Percentiles rank a stretch among this genome's conserved stretches.
Conservation (phyloP, 441 rosid species). For the Populus hybrid region DNA sequence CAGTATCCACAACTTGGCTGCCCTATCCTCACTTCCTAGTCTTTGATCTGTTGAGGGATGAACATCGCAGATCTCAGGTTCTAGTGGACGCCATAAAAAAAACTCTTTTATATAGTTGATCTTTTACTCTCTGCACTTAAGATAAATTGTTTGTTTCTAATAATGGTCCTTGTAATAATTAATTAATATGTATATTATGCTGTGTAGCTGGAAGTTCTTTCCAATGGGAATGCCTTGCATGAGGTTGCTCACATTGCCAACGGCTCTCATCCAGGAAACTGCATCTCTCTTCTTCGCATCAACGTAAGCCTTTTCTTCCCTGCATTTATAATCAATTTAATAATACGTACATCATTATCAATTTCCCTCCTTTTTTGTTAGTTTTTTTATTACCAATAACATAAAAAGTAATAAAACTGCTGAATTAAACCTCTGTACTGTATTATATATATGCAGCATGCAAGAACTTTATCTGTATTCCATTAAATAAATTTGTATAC, state of each 20-base stretch:
- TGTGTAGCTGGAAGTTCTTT: slow-evolving; percentile 61
- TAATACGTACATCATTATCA: not conserved
- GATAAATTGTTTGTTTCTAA: not conserved
- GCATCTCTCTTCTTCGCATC: slow-evolving; percentile 87
- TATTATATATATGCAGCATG: not conserved
- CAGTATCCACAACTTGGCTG: slow-evolving; percentile 86
- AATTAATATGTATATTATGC: not conserved
- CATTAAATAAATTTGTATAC: not conserved
- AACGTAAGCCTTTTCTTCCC: slow-evolving; percentile 48
- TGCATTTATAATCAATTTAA: not conserved
- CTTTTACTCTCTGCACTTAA: not conserved
- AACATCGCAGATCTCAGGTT: slow-evolving; percentile 75
- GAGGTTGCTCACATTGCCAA: slow-evolving; percentile 94
- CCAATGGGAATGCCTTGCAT: slow-evolving; percentile 76
- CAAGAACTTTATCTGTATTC: not conserved
- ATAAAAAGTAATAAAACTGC: not conserved
- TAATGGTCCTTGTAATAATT: not conserved
- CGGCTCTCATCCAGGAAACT: slow-evolving; percentile 88
- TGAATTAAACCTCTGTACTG: not conserved
- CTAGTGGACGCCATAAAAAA: not conserved
- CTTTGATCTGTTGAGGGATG: slow-evolving; percentile 75
- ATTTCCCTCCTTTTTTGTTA: not conserved
- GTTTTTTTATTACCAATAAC: not conserved
- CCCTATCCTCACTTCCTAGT: slow-evolving; percentile 67
- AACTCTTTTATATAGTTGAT: too few relatives aligned